Conservation (phyloP, 2,329 filamentous ascomycete species). For the Chaetomiaceae sp. region DNA sequence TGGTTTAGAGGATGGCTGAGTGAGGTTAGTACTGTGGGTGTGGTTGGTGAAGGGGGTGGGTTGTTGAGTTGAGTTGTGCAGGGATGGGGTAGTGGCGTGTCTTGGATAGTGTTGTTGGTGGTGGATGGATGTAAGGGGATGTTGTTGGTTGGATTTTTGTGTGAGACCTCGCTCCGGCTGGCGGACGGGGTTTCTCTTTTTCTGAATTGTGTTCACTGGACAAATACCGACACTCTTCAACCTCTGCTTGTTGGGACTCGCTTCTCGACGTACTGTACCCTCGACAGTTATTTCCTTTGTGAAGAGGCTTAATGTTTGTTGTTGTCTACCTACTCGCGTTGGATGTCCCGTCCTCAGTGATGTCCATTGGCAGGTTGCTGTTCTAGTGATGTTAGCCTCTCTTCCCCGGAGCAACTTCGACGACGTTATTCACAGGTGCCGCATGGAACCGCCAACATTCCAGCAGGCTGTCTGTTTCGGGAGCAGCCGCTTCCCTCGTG, state of each 20-base stretch:
- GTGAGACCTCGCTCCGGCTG: not conserved
- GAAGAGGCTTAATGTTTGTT: conserved; percentile 8
- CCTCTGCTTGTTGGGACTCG: conserved; percentile 2
- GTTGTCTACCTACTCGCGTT: not conserved
- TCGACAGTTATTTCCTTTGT: conserved; percentile 7
- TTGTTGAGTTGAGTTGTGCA: not conserved
- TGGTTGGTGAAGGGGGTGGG: not conserved
- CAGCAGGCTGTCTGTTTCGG: too few relatives aligned
- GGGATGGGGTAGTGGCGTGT: not conserved
- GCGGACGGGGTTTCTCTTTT: conserved; percentile 7
- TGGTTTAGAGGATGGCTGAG: too few relatives aligned
- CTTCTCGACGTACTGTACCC: conserved; percentile 2
- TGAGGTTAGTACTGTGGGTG: too few relatives aligned
- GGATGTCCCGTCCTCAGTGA: too few relatives aligned
- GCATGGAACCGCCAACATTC: too few relatives aligned
- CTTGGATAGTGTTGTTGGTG: not conserved
- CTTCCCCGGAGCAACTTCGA: too few relatives aligned
- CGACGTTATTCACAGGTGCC: too few relatives aligned
- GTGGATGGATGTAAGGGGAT: not conserved
- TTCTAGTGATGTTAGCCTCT: too few relatives aligned
- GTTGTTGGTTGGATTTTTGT: conserved; percentile 4
- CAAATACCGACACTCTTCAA: conserved; percentile 23
- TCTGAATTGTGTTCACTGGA: conserved; percentile 18
- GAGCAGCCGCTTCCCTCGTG: too few relatives aligned
- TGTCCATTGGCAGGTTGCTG: too few relatives aligned